Conservation (phyloP, 176 grass and related monocot species). For the Aegilops speltoides region DNA sequence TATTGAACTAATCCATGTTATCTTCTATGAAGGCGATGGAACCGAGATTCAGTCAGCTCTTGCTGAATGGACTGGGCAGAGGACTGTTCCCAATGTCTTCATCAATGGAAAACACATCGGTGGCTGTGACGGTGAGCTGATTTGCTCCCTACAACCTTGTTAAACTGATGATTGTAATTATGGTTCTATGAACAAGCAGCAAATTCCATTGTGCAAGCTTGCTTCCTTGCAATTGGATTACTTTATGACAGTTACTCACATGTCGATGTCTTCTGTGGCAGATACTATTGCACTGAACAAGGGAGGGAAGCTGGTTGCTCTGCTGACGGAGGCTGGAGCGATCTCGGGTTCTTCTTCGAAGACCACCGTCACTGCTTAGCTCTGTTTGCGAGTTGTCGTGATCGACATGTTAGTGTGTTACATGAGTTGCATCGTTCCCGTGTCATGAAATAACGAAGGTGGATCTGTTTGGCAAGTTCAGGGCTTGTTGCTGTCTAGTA, state of each 20-base stretch:
- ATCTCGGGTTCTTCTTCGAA: constrained; percentile 36
- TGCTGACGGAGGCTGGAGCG: constrained; percentile 76
- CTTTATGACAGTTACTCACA: constrained; percentile 2
- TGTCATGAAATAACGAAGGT: constrained; percentile 38
- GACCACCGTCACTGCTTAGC: constrained; percentile 13
- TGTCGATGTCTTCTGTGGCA: constrained; percentile 18
- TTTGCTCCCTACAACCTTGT: not conserved
- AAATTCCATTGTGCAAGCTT: not conserved
- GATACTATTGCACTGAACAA: constrained; percentile 52
- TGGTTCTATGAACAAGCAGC: not conserved
- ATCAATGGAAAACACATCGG: constrained; percentile 82
- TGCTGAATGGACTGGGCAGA: constrained; percentile 77
- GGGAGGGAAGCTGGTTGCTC: constrained; percentile 56
- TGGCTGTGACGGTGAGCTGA: constrained; percentile 56
- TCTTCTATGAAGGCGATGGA: constrained; percentile 69
- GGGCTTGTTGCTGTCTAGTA: not conserved
- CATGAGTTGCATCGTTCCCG: not conserved
- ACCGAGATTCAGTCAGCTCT: constrained; percentile 64
- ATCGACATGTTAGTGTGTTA: not conserved
- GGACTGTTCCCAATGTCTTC: constrained; percentile 82
- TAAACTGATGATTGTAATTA: not conserved
- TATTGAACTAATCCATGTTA: not conserved
- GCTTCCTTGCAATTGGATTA: not conserved
- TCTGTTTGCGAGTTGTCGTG: not conserved
- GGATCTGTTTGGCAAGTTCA: not conserved